Evolutionary conservation across 768 basidiomycete species (phyloP).

Genomic region (Psilocybe subaeruginosa): DNA sequence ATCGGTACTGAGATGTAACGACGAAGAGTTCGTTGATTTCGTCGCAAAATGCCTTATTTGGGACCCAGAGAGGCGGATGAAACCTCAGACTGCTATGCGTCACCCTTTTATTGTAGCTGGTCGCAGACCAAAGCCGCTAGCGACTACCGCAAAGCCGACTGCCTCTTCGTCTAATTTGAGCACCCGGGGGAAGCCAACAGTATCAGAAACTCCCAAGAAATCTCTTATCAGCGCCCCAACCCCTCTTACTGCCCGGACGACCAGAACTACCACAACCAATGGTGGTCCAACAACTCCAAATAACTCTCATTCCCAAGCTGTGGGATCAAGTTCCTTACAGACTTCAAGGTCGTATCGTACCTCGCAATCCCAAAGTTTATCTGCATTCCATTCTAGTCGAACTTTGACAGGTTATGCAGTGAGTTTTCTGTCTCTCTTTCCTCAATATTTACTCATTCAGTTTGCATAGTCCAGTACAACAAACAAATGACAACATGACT

Average conservation of each 20-base stretch:
- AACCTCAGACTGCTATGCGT: slow-evolving; percentile 89
- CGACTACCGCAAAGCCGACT: slow-evolving; percentile 53
- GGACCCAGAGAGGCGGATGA: slow-evolving; percentile 96
- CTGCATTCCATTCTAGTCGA: slow-evolving; percentile 76
- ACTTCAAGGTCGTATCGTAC: slow-evolving; percentile 70
- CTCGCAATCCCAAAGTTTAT: slow-evolving; percentile 70
- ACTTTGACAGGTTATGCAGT: slow-evolving; percentile 74
- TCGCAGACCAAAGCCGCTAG: slow-evolving; percentile 51
- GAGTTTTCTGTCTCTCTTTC: slow-evolving; percentile 31
- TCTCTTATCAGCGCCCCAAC: slow-evolving; percentile 89
- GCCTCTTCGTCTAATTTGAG: slow-evolving; percentile 60
- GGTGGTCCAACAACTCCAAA: slow-evolving; percentile 63
- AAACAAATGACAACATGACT: slow-evolving; percentile 35
- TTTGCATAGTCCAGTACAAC: slow-evolving; percentile 36
- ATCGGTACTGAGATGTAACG: slow-evolving; percentile 89
- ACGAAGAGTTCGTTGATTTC: slow-evolving; percentile 96
- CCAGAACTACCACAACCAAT: slow-evolving; percentile 55
- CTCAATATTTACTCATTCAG: slow-evolving; percentile 10
- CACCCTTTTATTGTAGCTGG: slow-evolving; percentile 86
- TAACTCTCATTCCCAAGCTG: slow-evolving; percentile 54
- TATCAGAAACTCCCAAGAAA: slow-evolving; percentile 81
- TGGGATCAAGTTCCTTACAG: slow-evolving; percentile 58
- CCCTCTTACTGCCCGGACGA: slow-evolving; percentile 78
- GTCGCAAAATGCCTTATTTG: slow-evolving; percentile 96
- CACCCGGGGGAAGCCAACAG: slow-evolving; percentile 51